These are phyloP conservation scores for Aspergillus biplanus DNA, from an alignment of 495 filamentous ascomycete genomes.

Conservation along the genomic window DNA sequence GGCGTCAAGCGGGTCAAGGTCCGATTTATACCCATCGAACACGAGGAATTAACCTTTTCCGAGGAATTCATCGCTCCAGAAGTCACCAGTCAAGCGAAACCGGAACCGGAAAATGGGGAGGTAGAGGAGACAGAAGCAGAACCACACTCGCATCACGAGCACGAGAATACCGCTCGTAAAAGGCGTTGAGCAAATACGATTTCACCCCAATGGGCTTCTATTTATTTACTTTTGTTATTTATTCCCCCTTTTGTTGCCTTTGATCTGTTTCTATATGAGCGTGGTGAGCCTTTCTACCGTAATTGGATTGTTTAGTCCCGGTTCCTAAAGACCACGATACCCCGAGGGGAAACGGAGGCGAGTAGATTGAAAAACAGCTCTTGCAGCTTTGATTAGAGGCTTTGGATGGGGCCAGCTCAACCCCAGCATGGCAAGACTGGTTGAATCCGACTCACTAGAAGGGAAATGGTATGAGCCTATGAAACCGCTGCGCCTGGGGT, in stretches of 20 bases:
- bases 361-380: background rate
- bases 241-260: background rate
- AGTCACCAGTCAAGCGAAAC: slow-evolving; percentile 62
- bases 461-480: background rate
- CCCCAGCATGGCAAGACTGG: background rate
- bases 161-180: slow-evolving; percentile 34
- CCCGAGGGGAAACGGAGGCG: background rate
- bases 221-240: slow-evolving; percentile 14
- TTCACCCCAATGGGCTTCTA: background rate
- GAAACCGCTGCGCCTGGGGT: background rate
- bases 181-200: slow-evolving; percentile 25
- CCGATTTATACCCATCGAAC: slow-evolving; percentile 74
- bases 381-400: background rate
- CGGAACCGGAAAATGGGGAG: slow-evolving; percentile 62
- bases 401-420: background rate
- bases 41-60: slow-evolving; percentile 53
- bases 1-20: slow-evolving; percentile 82
- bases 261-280: slow-evolving; percentile 8
- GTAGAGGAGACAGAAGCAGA: slow-evolving; percentile 27
- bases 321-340: slow-evolving; percentile 9
- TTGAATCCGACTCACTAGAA: background rate
- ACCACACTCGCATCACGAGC: slow-evolving; percentile 37
- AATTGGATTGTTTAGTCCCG: slow-evolving; percentile 2
- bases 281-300: slow-evolving; percentile 1
- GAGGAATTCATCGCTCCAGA: slow-evolving; percentile 80